Percentiles rank a stretch among this genome's conserved stretches.
phyloP scores from a whole-genome alignment of 108 stramenopile species.

The Nannochloropsis granulata region DNA sequence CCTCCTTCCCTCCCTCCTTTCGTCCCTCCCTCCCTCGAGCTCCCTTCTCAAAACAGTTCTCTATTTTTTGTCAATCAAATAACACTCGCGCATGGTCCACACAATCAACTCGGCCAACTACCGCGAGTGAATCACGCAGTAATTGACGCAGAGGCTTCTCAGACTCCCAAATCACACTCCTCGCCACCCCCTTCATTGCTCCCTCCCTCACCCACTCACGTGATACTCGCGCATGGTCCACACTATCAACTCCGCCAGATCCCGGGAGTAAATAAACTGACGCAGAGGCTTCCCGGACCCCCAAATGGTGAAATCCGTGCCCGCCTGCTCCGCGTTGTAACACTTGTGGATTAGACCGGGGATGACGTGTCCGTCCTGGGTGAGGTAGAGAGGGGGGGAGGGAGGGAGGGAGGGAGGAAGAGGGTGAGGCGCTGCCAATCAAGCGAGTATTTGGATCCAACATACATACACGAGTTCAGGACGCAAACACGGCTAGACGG shows the following conservation, averaged over 20 bases:
- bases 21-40: no score
- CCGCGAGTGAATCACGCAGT: no score
- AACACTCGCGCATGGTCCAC: no score
- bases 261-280: constrained; percentile 85
- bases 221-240: constrained; percentile 82
- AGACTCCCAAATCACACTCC: neutral
- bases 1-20: no score
- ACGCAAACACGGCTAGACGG: no score
- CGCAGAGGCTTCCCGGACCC: constrained; percentile 84
- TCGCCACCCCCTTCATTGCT: neutral
- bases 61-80: no score
- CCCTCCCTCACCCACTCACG: constrained; percentile 16
- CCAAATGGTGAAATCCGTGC: constrained; percentile 85
- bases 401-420: constrained; percentile 2
- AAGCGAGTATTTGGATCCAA: neutral
- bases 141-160: no score
- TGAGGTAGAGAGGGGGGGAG: neutral
- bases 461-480: neutral
- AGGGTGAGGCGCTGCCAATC: constrained; percentile 16
- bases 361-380: constrained; percentile 78
- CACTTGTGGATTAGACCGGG: constrained; percentile 98
- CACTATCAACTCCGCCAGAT: constrained; percentile 87
- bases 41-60: no score
- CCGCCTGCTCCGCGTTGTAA: constrained; percentile 73
- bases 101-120: no score